These are phyloP conservation scores for Eudorina sp. DNA, from an alignment of 139 green algal species.

Conservation along the genomic window DNA sequence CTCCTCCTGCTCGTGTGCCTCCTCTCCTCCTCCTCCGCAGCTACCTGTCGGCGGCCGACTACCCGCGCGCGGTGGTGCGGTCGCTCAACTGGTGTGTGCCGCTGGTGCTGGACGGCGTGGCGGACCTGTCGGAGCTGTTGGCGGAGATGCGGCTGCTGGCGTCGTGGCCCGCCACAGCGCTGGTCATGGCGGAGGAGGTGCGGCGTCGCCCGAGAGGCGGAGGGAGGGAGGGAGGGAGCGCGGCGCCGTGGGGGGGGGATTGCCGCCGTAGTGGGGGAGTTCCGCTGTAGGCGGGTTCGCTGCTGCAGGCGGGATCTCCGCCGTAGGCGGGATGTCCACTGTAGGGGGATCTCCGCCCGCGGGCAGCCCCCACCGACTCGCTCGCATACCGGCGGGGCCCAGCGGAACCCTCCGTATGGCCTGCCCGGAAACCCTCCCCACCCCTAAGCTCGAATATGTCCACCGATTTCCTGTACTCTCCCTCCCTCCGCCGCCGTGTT, in stretches of 20 bases:
- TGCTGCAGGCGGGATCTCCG: too few relatives aligned
- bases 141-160: conserved; percentile 26
- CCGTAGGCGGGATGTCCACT: too few relatives aligned
- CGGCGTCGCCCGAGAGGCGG: neutral
- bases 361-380: too few relatives aligned
- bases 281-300: too few relatives aligned
- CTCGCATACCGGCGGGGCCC: too few relatives aligned
- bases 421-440: too few relatives aligned
- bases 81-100: conserved; percentile 14
- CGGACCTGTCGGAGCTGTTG: conserved; percentile 24
- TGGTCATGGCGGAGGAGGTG: conserved; percentile 36
- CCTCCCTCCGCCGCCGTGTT: too few relatives aligned
- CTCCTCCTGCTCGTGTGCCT: neutral
- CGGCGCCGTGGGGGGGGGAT: neutral
- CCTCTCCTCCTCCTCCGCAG: neutral
- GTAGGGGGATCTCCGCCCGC: too few relatives aligned
- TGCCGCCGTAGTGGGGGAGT: too few relatives aligned
- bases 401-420: too few relatives aligned
- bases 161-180: neutral
- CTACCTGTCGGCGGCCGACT: conserved; percentile 30
- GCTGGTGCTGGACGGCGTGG: conserved; percentile 20
- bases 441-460: too few relatives aligned
- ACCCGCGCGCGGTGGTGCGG: conserved; percentile 15
- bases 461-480: too few relatives aligned
- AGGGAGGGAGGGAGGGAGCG: conserved; percentile 6